Evolutionary conservation across 2,329 filamentous ascomycete genomes (phyloP), one percentile per base, ranked within the genome.

Genomic region (Didymella pinodella): DNA sequence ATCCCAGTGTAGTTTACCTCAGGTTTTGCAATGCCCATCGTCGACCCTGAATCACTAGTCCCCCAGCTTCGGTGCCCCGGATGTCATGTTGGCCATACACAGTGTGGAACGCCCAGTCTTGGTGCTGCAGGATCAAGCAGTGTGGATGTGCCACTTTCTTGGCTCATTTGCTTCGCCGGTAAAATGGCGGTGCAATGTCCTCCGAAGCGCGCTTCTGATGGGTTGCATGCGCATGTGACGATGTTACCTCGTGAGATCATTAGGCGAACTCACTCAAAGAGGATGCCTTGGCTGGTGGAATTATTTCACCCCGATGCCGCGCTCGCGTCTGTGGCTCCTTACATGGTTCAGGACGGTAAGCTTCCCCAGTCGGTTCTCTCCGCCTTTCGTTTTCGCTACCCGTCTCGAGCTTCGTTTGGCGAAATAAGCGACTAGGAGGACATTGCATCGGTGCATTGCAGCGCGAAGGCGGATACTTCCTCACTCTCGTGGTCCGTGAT

Each of bases 71-170:
- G 43, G 48, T 45, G 45, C 43, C 56, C 57, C 65, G 57, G 52
- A 55, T 44, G 34, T 52, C 48, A 46, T 61, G 54, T 36, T 52
- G 52, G 55, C 62, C 62, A 68, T 48, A 63, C 64, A 65, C 54
- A 58, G 50, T 59, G 65, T 55, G 59, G 65, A 65, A 62, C 60
- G 64, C 59, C 46, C 57, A 62, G 57, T 54, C 53, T 48, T 58
- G 55, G 54, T 28, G 43, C 49, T 45, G 54, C 47, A 65, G 53
- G 48, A 59, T 62, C 48, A 67, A 67, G 64, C 61, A 60, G 50
- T 68, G 66, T 65, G 65, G 64, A 66, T 60, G 59, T 55, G 62
- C 62, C 59, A 63, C 61, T 22, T 20, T 49, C 70, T 71, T 68
- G 67, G 70, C 67, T 58, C 49, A 36, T 61, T 56, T 48, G 57